phyloP scores from a whole-genome alignment of 371 early-diverging fungal species.

The Mucor racemosus region DNA sequence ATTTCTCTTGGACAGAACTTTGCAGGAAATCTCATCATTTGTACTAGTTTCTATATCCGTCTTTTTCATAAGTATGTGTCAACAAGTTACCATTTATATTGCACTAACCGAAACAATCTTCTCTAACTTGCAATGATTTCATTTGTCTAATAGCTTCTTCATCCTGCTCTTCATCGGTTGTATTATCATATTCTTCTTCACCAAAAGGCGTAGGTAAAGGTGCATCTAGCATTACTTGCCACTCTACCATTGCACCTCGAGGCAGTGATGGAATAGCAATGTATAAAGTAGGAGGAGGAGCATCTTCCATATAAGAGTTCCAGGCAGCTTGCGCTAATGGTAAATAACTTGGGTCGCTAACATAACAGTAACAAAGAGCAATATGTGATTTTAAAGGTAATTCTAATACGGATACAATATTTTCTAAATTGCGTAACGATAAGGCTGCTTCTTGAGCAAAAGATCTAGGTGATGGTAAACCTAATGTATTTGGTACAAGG shows the following conservation, averaged over 20 bases:
- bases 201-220: constrained; percentile 17
- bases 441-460: constrained; percentile 32
- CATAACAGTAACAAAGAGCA: constrained; percentile 53
- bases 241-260: constrained; percentile 63
- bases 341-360: constrained; percentile 38
- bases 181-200: constrained; percentile 33
- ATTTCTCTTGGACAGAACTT: neutral
- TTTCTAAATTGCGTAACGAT: constrained; percentile 53
- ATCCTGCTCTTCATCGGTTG: constrained; percentile 42
- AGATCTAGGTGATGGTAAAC: constrained; percentile 44
- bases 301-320: constrained; percentile 23
- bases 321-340: constrained; percentile 43
- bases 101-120: constrained; percentile 23
- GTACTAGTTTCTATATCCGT: neutral
- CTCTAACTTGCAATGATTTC: neutral
- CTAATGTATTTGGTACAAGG: constrained; percentile 66
- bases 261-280: constrained; percentile 67
- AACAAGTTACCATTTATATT: neutral
- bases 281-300: constrained; percentile 46
- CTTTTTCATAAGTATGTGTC: neutral
- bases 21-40: neutral
- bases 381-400: constrained; percentile 34
- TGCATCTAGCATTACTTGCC: constrained; percentile 57
- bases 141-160: constrained; percentile 6
- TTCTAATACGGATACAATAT: constrained; percentile 42